Conservation (phyloP, 306 rosid species). For the Acacia acuminata region DNA sequence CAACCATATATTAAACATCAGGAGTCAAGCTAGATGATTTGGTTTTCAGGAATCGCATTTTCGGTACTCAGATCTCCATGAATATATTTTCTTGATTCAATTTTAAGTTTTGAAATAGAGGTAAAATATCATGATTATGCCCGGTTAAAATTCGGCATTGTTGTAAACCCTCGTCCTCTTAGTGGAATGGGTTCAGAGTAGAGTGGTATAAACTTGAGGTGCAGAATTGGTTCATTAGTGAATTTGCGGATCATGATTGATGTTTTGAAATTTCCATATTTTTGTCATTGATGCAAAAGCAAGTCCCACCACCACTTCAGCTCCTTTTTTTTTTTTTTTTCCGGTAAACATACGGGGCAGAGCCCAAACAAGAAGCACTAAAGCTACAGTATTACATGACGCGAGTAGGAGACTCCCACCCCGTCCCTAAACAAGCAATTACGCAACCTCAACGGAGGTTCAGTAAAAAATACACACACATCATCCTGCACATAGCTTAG, state of each 20-base stretch:
- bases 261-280: neutral
- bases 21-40: neutral
- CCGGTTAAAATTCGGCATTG: neutral
- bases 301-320: neutral
- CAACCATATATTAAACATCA: conserved; percentile 12
- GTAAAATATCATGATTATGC: neutral
- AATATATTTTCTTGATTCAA: neutral
- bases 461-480: too few relatives aligned
- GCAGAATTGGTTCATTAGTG: neutral
- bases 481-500: too few relatives aligned
- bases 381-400: too few relatives aligned
- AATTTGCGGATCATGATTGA: neutral
- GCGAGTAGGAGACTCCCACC: too few relatives aligned
- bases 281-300: neutral
- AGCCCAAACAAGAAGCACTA: too few relatives aligned
- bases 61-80: neutral
- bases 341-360: too few relatives aligned
- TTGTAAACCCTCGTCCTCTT: neutral
- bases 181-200: neutral
- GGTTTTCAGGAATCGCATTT: neutral
- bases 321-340: neutral
- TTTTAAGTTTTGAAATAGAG: neutral
- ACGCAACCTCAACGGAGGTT: too few relatives aligned
- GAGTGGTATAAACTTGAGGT: neutral
- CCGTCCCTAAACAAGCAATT: too few relatives aligned